Evolutionary conservation across 2,329 filamentous ascomycete species (phyloP).

Genomic region (Ceratocystis cacaofunesta): DNA sequence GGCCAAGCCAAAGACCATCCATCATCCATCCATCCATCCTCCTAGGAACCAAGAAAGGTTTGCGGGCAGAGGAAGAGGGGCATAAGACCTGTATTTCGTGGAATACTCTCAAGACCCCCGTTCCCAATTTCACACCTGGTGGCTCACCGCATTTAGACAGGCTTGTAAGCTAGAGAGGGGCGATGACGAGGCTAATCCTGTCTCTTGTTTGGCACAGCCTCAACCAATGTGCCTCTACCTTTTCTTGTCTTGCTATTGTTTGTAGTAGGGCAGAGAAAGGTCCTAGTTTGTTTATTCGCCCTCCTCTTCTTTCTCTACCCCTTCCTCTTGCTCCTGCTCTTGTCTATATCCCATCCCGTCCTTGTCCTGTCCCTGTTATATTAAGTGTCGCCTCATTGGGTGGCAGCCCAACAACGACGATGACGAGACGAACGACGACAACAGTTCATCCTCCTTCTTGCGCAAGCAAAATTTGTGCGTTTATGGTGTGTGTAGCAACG

Average conservation of each 20-base stretch:
- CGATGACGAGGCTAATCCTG: conserved; percentile 10
- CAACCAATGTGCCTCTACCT: not conserved
- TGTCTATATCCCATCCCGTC: no score
- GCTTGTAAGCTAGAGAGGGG: not conserved
- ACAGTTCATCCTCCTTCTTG: not conserved
- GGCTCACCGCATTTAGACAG: not conserved
- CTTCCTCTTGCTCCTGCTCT: no score
- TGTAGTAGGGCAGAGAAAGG: no score
- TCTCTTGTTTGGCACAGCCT: conserved; percentile 5
- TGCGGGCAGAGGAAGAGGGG: not conserved
- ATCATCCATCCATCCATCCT: no score
- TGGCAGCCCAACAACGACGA: no score
- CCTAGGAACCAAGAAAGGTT: not conserved
- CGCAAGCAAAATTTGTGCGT: not conserved
- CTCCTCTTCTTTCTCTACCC: no score
- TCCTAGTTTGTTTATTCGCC: no score
- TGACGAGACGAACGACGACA: no score
- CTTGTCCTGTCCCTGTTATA: no score
- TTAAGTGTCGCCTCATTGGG: no score
- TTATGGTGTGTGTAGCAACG: not conserved
- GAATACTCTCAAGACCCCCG: not conserved
- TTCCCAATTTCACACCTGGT: not conserved
- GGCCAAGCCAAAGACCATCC: no score
- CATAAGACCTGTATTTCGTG: not conserved
- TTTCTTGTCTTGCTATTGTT: not conserved